Evolutionary conservation across 75 land plant genomes (phyloP).

Genomic region (Selaginella tamariscina): DNA sequence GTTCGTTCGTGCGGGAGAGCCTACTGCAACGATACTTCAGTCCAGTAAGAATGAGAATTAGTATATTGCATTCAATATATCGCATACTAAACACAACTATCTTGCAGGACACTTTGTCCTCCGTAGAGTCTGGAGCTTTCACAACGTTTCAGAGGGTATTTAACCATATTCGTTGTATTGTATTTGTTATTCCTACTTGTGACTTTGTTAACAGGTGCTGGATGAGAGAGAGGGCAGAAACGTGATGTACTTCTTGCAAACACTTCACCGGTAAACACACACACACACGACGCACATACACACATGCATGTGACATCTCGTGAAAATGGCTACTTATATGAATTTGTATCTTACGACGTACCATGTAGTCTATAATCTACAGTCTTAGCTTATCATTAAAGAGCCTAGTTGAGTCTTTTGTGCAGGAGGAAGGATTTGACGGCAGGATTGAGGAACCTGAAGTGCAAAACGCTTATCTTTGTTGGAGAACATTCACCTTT

Average conservation of each 20-base stretch:
- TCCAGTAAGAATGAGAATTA: conserved; percentile 49
- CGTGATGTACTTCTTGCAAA: conserved; percentile 64
- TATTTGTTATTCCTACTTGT: not conserved
- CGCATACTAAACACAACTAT: too few relatives aligned
- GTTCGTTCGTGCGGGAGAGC: conserved; percentile 59
- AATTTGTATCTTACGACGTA: too few relatives aligned
- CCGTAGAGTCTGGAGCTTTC: not conserved
- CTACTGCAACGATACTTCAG: conserved; percentile 81
- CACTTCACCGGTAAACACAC: conserved; percentile 72
- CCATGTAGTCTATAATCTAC: too few relatives aligned
- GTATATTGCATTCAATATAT: too few relatives aligned
- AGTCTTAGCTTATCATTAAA: not conserved
- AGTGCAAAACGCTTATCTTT: conserved; percentile 64
- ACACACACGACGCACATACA: too few relatives aligned
- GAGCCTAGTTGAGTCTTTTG: not conserved
- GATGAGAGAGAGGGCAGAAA: conserved; percentile 69
- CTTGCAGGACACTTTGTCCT: not conserved
- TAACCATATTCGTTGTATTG: too few relatives aligned
- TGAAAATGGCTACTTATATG: too few relatives aligned
- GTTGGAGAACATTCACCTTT: conserved; percentile 77
- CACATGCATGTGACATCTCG: too few relatives aligned
- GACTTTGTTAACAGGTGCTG: conserved; percentile 37
- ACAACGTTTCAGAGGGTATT: not conserved
- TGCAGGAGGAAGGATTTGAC: conserved; percentile 51
- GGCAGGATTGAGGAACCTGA: conserved; percentile 42